These are phyloP conservation scores for Cutaneotrichosporon sp. DNA, from an alignment of 1,284 basidiomycete species.

Conservation along the genomic window DNA sequence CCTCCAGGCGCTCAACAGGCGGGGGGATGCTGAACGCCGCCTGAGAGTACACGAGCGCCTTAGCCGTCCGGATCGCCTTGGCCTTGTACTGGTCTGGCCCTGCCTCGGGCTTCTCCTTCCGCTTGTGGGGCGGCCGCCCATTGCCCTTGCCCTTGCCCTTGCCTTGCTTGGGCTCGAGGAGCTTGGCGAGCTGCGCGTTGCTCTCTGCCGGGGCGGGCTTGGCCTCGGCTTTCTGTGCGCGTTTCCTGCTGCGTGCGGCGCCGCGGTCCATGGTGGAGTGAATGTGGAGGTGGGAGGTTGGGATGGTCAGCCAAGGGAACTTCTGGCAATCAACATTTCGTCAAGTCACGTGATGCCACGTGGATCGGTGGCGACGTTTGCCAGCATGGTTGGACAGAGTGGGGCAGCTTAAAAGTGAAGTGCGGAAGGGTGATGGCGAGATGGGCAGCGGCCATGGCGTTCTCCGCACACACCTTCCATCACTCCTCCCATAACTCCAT, in stretches of 20 bases:
- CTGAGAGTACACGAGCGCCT: conserved; percentile 41
- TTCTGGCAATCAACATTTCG: neutral
- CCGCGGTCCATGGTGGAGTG: conserved; percentile 46
- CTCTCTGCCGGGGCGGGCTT: conserved; percentile 2
- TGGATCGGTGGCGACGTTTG: neutral
- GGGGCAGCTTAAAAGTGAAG: neutral
- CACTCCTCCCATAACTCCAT: too few relatives aligned
- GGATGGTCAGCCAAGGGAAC: neutral
- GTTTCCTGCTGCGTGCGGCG: conserved; percentile 46
- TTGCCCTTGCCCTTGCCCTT: conserved; percentile 10
- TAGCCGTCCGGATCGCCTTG: conserved; percentile 45
- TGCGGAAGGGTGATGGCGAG: neutral
- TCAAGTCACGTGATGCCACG: conserved; percentile 1
- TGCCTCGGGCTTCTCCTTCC: conserved; percentile 11
- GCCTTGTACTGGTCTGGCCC: conserved; percentile 42
- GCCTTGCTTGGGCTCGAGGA: neutral
- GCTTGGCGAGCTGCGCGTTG: conserved; percentile 9
- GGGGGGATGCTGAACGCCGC: conserved; percentile 40
- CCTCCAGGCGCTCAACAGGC: conserved; percentile 28
- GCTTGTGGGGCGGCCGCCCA: neutral
- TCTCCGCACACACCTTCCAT: too few relatives aligned
- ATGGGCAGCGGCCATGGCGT: too few relatives aligned
- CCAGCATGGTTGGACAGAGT: neutral
- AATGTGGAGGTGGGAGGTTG: neutral
- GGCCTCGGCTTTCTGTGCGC: conserved; percentile 16